Conservation (phyloP, 169 alveolate genomes). For the Cryptosporidium meleagridis region DNA sequence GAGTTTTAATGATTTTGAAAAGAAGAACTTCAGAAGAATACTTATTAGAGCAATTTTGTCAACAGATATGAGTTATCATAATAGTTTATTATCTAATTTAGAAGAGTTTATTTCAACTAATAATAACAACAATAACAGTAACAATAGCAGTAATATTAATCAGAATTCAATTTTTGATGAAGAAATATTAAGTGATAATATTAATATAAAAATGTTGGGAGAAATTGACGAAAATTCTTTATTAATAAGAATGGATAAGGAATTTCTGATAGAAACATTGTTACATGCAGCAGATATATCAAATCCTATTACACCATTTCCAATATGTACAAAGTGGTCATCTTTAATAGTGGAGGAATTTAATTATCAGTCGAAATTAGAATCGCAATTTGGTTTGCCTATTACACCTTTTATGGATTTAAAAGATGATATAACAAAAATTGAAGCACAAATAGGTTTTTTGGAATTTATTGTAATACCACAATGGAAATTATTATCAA, state of each 20-base stretch:
- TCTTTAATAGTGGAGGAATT: constrained; percentile 84
- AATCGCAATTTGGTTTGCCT: constrained; percentile 83
- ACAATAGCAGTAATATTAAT: not conserved
- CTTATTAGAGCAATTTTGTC: constrained; percentile 80
- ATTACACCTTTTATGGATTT: constrained; percentile 83
- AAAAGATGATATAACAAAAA: constrained; percentile 82
- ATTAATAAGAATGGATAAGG: constrained; percentile 68
- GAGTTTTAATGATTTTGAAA: constrained; percentile 75
- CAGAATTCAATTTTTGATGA: not conserved
- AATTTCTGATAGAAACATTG: constrained; percentile 77
- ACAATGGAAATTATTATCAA: constrained; percentile 54
- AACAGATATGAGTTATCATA: constrained; percentile 82
- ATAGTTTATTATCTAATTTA: not conserved
- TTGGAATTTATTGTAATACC: constrained; percentile 85
- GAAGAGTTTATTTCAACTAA: constrained; percentile 36
- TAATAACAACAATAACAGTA: not conserved
- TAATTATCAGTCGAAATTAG: constrained; percentile 87
- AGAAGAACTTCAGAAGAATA: constrained; percentile 75
- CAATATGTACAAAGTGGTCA: constrained; percentile 83
- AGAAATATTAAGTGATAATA: not conserved
- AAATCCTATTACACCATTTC: constrained; percentile 86
- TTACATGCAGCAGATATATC: constrained; percentile 89
- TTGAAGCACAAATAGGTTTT: constrained; percentile 85
- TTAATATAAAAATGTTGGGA: constrained; percentile 24
- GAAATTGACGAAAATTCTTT: constrained; percentile 14